Conservation (phyloP, 169 alveolate genomes). For the Cryptosporidium ryanae region DNA sequence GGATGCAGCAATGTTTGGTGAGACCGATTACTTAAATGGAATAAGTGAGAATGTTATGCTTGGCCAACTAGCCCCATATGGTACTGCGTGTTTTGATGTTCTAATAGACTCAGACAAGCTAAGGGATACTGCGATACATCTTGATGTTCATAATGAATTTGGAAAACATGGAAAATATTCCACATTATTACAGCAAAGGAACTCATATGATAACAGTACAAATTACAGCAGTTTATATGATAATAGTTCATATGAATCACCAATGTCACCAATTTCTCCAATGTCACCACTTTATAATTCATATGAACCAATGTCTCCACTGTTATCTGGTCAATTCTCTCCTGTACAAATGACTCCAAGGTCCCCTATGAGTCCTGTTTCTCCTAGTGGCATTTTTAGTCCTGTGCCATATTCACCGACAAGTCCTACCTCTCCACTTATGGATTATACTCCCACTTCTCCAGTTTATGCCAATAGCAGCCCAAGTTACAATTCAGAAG, state of each 20-base stretch:
- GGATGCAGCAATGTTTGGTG: conserved; percentile 98
- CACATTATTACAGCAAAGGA: conserved; percentile 82
- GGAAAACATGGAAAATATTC: conserved; percentile 85
- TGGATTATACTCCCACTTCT: conserved; percentile 69
- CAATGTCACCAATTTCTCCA: conserved; percentile 79
- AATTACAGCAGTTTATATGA: conserved; percentile 17
- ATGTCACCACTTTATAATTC: conserved; percentile 77
- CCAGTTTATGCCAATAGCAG: conserved; percentile 69
- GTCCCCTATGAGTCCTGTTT: conserved; percentile 75
- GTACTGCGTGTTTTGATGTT: conserved; percentile 93
- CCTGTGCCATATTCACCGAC: conserved; percentile 88
- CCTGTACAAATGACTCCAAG: conserved; percentile 76
- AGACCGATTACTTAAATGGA: conserved; percentile 90
- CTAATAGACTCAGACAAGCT: conserved; percentile 91
- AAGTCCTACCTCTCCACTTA: conserved; percentile 86
- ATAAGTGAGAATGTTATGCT: conserved; percentile 95
- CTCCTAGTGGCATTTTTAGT: conserved; percentile 90
- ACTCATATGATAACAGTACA: not conserved
- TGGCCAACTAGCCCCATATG: conserved; percentile 94
- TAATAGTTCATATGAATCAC: conserved; percentile 74
- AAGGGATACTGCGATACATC: conserved; percentile 87
- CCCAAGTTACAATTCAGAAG: conserved; percentile 47
- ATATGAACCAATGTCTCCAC: conserved; percentile 74
- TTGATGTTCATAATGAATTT: conserved; percentile 83
- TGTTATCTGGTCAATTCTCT: conserved; percentile 71